Base-by-base conservation (phyloP, 441 rosid species). In the Gossypium davidsonii region DNA sequence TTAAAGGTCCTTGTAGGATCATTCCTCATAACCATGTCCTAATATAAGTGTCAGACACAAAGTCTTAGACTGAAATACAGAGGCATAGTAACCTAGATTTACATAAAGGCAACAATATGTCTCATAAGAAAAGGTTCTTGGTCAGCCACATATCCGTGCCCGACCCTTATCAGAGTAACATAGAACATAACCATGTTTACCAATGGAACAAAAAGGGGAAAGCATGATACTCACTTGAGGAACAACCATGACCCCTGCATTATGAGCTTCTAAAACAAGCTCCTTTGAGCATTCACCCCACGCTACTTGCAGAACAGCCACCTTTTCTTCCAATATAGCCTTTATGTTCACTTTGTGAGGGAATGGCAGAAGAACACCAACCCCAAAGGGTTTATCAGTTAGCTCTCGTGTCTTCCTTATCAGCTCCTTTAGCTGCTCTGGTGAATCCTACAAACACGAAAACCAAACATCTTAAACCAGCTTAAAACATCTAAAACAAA, bases 241-340 rank as follows among this genome's bases (percentile, higher is more conserved):
- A 79, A 90, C 80, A 80, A 92, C 83, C 77, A 86, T 90, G 76
- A 87, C 87, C 3, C 93, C 93, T 6, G 89, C 89, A 49, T 8
- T 60, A 71, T 89, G 98, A 74, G 96, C 94, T 72, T 78, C 77
- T 25, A 78, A 77, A 0, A 89, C 87, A 68, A 92, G 89, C 75
- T 88, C 91, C 79, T 79, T 69, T 1, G 94, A 78, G 76, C 88
- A 87, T 42, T 88, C 87, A 64, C 96, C 98, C 96, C 98, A 89
- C 65, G 75, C 89, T 49, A 89, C 82, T 76, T 92, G 98, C 81
- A 90, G 78, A 21, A 90, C 85, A 17, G 86, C 89, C 1, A 92
- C 96, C 67, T 86, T 85, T 82, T 90, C 98, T 58, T 85, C 86
- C 3, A 83, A 73, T 77, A 85, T 85, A 2, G 80, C 85, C 74